Conservation (phyloP, 1,284 basidiomycete species). For the Sanghuangporus sanghuang region DNA sequence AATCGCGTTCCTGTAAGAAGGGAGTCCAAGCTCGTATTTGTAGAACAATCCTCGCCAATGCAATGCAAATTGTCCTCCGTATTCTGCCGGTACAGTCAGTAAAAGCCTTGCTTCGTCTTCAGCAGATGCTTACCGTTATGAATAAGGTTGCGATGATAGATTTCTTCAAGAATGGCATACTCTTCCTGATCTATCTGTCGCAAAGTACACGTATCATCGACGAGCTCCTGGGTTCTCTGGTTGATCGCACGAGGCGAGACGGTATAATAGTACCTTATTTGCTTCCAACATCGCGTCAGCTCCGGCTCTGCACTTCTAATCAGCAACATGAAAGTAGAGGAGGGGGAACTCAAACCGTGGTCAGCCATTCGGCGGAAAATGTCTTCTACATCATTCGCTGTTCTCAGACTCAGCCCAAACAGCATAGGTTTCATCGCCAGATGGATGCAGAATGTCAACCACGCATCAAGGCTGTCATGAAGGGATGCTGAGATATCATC, state of each 20-base stretch:
- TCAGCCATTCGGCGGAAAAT: not conserved
- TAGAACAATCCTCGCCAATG: constrained; percentile 8
- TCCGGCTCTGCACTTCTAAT: not conserved
- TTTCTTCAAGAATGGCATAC: not conserved
- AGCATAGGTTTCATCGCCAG: constrained; percentile 1
- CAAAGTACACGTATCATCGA: not conserved
- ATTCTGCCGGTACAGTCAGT: not conserved
- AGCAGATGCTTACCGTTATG: not conserved
- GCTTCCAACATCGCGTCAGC: not conserved
- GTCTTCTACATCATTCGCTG: not conserved
- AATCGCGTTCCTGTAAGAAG: not conserved
- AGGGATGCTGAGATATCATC: not conserved
- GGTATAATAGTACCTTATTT: not conserved
- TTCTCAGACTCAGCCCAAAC: constrained; percentile 1
- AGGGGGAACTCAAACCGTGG: not conserved
- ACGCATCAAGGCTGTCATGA: constrained; percentile 5
- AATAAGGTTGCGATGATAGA: not conserved
- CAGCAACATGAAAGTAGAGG: not conserved
- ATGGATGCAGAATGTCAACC: not conserved
- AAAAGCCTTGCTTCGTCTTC: not conserved
- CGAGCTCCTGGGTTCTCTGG: not conserved
- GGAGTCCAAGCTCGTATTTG: constrained; percentile 1
- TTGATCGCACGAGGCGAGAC: not conserved
- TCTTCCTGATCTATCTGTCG: not conserved
- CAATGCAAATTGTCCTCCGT: constrained; percentile 1